phyloP scores from a whole-genome alignment of 805 yeast genomes.

The Yarrowia keelungensis region DNA sequence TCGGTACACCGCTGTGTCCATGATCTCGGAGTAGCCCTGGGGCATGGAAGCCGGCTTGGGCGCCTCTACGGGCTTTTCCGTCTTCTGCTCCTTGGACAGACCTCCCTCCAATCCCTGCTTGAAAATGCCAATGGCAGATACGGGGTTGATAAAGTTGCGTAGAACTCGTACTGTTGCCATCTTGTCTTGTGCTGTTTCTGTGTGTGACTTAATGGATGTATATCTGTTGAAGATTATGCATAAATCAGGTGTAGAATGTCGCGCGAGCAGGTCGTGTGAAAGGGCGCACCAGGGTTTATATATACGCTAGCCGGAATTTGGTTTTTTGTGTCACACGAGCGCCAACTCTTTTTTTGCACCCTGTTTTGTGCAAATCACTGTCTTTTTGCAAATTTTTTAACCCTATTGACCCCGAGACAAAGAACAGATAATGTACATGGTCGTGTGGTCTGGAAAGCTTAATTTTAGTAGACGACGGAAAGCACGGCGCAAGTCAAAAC shows the following conservation, averaged over 20 bases:
- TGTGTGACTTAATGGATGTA: slow-evolving; percentile 1
- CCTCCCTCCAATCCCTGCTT: slow-evolving; percentile 35
- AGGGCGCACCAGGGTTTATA: slow-evolving; percentile 13
- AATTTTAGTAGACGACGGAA: neutral
- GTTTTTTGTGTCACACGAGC: slow-evolving; percentile 26
- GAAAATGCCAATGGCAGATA: slow-evolving; percentile 15
- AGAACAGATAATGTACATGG: slow-evolving; percentile 28
- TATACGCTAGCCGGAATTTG: neutral
- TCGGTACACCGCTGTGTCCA: slow-evolving; percentile 26
- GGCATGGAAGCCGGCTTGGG: slow-evolving; percentile 16
- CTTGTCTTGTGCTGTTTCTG: neutral
- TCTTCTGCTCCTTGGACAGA: slow-evolving; percentile 9
- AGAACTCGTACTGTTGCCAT: slow-evolving; percentile 37
- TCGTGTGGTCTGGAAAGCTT: slow-evolving; percentile 8
- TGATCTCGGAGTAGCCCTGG: slow-evolving; percentile 30
- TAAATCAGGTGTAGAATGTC: neutral
- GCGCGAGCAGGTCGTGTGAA: slow-evolving; percentile 29
- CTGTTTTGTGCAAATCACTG: neutral
- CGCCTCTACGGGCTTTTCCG: slow-evolving; percentile 9
- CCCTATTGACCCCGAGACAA: slow-evolving; percentile 26
- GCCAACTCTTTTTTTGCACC: slow-evolving; percentile 1
- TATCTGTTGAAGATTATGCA: slow-evolving; percentile 38
- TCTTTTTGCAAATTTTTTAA: slow-evolving; percentile 13
- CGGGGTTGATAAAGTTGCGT: slow-evolving; percentile 35
- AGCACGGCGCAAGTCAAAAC: slow-evolving; percentile 28